These are phyloP conservation scores for Coemansia sp. DNA, from an alignment of 192 early-diverging fungal genomes.

Conservation along the genomic window DNA sequence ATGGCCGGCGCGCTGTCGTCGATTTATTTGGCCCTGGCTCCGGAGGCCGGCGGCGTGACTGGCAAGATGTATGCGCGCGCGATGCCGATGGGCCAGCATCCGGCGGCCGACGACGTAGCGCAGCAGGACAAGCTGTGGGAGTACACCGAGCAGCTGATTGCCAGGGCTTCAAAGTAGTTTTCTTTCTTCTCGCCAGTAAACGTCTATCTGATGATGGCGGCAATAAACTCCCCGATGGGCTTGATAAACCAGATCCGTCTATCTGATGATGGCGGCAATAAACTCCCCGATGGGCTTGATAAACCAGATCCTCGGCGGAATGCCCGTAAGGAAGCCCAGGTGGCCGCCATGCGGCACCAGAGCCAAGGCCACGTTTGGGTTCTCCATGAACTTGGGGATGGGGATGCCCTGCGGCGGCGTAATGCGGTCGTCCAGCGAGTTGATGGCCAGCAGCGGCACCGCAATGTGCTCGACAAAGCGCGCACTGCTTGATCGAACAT, in stretches of 20 bases:
- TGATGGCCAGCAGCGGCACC: conserved; percentile 80
- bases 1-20: conserved; percentile 31
- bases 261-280: conserved; percentile 57
- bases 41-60: conserved; percentile 21
- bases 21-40: conserved; percentile 33
- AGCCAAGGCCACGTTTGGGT: conserved; percentile 78
- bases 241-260: conserved; percentile 43
- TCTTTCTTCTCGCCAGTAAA: neutral
- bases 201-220: conserved; percentile 50
- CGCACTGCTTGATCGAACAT: conserved; percentile 60
- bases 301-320: conserved; percentile 59
- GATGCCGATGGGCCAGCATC: conserved; percentile 15
- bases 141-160: conserved; percentile 34
- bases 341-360: conserved; percentile 86
- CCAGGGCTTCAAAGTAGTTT: conserved; percentile 7
- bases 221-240: conserved; percentile 68
- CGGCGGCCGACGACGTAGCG: conserved; percentile 1
- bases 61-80: conserved; percentile 23
- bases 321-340: conserved; percentile 73
- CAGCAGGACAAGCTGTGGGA: conserved; percentile 46
- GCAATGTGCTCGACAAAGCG: conserved; percentile 62
- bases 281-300: conserved; percentile 70
- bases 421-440: conserved; percentile 86
- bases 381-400: conserved; percentile 64
- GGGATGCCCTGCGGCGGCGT: conserved; percentile 70